A percentile compares a stretch with the other conserved stretches of the same genome.
Conservation (phyloP, 164 flowering plant species). For the Macadamia integrifolia region DNA sequence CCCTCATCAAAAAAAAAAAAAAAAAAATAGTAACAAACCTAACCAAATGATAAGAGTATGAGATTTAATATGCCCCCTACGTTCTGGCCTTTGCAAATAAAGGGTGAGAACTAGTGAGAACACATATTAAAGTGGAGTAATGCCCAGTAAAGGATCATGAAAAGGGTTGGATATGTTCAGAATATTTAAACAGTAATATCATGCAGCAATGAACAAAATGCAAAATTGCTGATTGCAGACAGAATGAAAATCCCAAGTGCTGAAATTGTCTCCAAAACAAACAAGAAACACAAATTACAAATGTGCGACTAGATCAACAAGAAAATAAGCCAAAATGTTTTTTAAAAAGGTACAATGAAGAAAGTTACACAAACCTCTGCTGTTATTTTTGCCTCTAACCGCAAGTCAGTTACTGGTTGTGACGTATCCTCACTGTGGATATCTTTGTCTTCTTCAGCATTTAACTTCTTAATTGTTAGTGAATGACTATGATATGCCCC, state of each 20-base stretch:
- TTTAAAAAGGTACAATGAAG: background rate
- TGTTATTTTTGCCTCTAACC: constrained; percentile 66
- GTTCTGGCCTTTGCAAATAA: background rate
- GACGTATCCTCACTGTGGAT: constrained; percentile 17
- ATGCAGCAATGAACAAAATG: background rate
- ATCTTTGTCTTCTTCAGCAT: constrained; percentile 11
- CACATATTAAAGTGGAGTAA: background rate
- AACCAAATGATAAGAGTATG: too few relatives aligned
- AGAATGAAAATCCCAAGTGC: background rate
- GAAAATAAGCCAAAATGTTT: background rate
- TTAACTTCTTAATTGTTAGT: constrained; percentile 10
- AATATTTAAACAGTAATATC: background rate
- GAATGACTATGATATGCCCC: constrained; percentile 12
- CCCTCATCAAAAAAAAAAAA: too few relatives aligned
- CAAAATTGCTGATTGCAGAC: background rate
- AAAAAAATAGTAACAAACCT: too few relatives aligned
- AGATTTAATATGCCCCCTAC: too few relatives aligned
- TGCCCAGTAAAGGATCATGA: background rate
- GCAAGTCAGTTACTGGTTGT: constrained; percentile 50
- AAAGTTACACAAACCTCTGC: constrained; percentile 57
- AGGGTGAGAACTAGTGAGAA: background rate
- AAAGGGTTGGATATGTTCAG: background rate
- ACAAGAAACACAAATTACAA: background rate
- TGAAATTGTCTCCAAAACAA: background rate
- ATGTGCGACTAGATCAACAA: background rate